Percentiles rank a stretch among this genome's conserved stretches.
Conservation (phyloP, 345 rosid genomes). For the Aquilaria malaccensis region DNA sequence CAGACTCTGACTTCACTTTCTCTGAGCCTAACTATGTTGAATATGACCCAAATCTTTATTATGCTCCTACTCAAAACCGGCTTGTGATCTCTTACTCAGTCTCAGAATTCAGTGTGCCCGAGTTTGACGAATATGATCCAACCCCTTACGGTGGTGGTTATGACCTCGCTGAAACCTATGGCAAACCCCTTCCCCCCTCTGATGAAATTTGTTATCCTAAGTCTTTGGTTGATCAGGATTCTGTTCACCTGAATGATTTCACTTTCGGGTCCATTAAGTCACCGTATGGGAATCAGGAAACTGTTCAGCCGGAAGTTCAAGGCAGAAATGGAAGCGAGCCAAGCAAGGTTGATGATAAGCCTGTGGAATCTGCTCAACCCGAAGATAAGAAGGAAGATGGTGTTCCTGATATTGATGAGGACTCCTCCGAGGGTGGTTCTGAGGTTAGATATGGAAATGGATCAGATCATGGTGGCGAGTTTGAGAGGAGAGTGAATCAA, state of each 20-base stretch:
- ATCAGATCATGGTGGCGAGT: constrained; percentile 8
- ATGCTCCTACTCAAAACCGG: constrained; percentile 21
- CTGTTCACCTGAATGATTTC: constrained; percentile 16
- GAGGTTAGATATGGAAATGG: constrained; percentile 7
- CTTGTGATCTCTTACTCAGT: constrained; percentile 36
- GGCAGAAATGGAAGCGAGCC: constrained; percentile 22
- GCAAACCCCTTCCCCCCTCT: constrained; percentile 60
- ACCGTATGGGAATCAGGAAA: constrained; percentile 22
- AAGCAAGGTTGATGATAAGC: constrained; percentile 13
- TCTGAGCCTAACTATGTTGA: constrained; percentile 30
- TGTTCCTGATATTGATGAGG: neutral
- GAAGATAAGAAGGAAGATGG: constrained; percentile 12
- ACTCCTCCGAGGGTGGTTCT: neutral
- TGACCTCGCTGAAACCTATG: constrained; percentile 47
- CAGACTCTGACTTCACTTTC: constrained; percentile 39
- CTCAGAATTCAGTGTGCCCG: constrained; percentile 37
- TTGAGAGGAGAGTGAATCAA: constrained; percentile 27
- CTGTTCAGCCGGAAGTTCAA: constrained; percentile 12
- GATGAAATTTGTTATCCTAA: constrained; percentile 53
- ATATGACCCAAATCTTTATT: constrained; percentile 22
- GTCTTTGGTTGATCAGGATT: constrained; percentile 14
- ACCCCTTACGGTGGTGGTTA: constrained; percentile 79
- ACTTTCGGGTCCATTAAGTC: constrained; percentile 24
- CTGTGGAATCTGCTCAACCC: constrained; percentile 6
- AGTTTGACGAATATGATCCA: constrained; percentile 62